phyloP scores from a whole-genome alignment of 352 stramenopile genomes.

The Pythium sp. region DNA sequence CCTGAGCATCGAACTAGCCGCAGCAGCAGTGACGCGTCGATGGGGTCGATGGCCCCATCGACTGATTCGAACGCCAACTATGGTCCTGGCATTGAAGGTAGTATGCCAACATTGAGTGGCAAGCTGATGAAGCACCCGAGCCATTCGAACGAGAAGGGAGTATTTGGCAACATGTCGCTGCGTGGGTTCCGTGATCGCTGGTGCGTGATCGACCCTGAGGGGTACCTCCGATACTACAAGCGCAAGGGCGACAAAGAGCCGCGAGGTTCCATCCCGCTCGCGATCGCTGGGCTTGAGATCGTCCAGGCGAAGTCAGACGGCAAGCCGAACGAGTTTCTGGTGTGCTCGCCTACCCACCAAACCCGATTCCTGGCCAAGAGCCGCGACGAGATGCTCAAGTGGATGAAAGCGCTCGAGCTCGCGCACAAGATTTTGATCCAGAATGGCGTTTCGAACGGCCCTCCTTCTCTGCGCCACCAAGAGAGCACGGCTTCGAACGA shows the following conservation, averaged over 20 bases:
- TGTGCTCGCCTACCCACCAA: constrained; percentile 73
- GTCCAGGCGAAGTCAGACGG: constrained; percentile 62
- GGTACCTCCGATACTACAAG: constrained; percentile 78
- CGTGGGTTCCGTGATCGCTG: constrained; percentile 71
- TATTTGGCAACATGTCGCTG: constrained; percentile 80
- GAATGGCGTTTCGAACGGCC: constrained; percentile 29
- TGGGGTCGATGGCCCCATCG: constrained; percentile 44
- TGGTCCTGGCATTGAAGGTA: constrained; percentile 11
- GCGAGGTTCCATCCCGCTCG: constrained; percentile 63
- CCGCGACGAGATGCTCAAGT: constrained; percentile 65
- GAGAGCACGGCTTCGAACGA: constrained; percentile 26
- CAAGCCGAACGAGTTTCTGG: constrained; percentile 76
- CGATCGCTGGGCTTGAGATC: constrained; percentile 66
- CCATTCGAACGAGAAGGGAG: constrained; percentile 72
- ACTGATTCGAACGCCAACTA: constrained; percentile 48
- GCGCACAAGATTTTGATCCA: constrained; percentile 56
- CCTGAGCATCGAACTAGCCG: constrained; percentile 30
- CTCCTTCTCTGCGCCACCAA: constrained; percentile 19
- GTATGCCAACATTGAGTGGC: constrained; percentile 46
- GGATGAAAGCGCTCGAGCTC: constrained; percentile 57
- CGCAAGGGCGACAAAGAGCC: constrained; percentile 71
- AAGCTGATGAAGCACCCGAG: constrained; percentile 74
- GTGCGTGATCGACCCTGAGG: constrained; percentile 64
- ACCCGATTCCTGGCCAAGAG: constrained; percentile 73
- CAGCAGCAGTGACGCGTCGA: constrained; percentile 60